phyloP scores from a whole-genome alignment of 495 filamentous ascomycete genomes.

The Haplographium delicatum region DNA sequence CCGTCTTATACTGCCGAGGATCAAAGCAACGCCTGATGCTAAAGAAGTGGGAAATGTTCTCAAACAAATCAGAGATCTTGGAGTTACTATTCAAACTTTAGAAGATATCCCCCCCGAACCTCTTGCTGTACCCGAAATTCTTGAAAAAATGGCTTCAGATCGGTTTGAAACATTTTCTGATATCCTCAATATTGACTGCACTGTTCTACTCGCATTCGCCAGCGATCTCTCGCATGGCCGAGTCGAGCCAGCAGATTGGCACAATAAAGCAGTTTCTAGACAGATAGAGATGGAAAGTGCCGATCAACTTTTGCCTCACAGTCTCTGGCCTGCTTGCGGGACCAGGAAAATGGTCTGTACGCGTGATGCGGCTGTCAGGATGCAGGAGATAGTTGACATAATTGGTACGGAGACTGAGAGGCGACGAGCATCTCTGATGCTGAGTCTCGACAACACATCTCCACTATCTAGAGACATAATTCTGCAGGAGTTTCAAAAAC shows the following conservation, averaged over 20 bases:
- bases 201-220: constrained; percentile 62
- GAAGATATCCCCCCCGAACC: constrained; percentile 17
- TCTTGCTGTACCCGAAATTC: constrained; percentile 26
- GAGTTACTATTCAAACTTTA: constrained; percentile 42
- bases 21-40: constrained; percentile 26
- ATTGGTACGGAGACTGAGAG: constrained; percentile 63
- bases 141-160: constrained; percentile 47
- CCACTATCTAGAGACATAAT: constrained; percentile 1
- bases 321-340: constrained; percentile 59
- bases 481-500: constrained; percentile 21
- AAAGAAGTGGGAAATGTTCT: constrained; percentile 55
- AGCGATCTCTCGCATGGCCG: constrained; percentile 64
- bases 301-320: constrained; percentile 52
- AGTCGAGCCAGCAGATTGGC: constrained; percentile 37
- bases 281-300: constrained; percentile 61
- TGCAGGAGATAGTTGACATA: constrained; percentile 61
- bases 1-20: constrained; percentile 51
- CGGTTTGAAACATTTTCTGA: constrained; percentile 49
- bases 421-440: constrained; percentile 47
- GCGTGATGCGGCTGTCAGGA: constrained; percentile 52
- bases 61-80: constrained; percentile 49
- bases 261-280: constrained; percentile 51
- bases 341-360: constrained; percentile 55
- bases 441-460: constrained; percentile 26
- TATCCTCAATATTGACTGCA: constrained; percentile 68